These are phyloP conservation scores for Lotmaria passim DNA, from an alignment of 208 protist genomes.

Conservation along the genomic window DNA sequence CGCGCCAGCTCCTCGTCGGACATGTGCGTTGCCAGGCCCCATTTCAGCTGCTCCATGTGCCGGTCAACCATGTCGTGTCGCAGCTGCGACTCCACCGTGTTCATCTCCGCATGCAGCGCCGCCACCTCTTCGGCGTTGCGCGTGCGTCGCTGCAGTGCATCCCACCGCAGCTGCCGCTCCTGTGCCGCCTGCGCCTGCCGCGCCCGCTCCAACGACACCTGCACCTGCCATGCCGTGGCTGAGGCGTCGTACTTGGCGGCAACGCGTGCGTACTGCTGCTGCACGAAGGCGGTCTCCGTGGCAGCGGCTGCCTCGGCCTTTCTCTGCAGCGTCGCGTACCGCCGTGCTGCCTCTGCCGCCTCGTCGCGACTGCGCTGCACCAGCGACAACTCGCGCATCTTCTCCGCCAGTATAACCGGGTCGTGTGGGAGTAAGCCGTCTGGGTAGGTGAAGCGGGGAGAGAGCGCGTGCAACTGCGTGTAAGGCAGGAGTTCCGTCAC, in stretches of 20 bases:
- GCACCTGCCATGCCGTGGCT: constrained; percentile 44
- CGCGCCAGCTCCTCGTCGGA: constrained; percentile 58
- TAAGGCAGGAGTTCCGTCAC: constrained; percentile 2
- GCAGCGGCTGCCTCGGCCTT: constrained; percentile 38
- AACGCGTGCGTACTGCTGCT: constrained; percentile 65
- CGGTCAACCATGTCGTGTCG: constrained; percentile 50
- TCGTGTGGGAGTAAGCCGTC: constrained; percentile 43
- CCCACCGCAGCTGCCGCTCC: constrained; percentile 48
- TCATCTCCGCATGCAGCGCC: constrained; percentile 44
- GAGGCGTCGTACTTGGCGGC: constrained; percentile 73
- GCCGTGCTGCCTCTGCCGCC: constrained; percentile 26
- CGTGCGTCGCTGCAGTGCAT: constrained; percentile 38
- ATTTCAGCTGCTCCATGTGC: constrained; percentile 61
- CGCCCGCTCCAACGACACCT: constrained; percentile 43
- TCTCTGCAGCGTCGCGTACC: constrained; percentile 37
- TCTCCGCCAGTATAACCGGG: constrained; percentile 42
- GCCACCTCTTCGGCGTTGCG: constrained; percentile 50
- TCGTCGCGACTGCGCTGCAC: constrained; percentile 38
- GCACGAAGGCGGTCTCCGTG: constrained; percentile 51
- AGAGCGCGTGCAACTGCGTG: constrained; percentile 2
- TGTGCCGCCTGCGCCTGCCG: constrained; percentile 45
- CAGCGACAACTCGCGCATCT: constrained; percentile 55
- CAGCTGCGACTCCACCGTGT: constrained; percentile 37
- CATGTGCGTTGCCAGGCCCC: constrained; percentile 51
- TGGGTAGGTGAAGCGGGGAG: constrained; percentile 50